Evolutionary conservation across 2,329 filamentous ascomycete genomes (phyloP), one percentile per base, ranked within the genome.

Genomic region (Blastomyces gilchristii): DNA sequence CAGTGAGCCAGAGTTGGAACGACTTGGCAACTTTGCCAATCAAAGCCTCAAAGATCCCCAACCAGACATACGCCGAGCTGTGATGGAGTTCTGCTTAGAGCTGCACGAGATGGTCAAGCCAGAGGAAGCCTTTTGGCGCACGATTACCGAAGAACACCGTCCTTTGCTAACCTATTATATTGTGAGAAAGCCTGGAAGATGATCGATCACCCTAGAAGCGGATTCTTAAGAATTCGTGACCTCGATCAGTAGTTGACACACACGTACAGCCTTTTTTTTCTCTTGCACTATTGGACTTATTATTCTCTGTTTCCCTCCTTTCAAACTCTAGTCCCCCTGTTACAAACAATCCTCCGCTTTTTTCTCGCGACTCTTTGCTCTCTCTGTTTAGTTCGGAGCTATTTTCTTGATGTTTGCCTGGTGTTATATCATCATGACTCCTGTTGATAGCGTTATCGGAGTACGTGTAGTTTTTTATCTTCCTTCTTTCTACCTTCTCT

Each of bases 161-260:
- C 74, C 74, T 37, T 67, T 76, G 41, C 64, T 76, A 34, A 72
- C 72, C 7, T 76, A 76, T 65, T 76, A 74, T 66, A 73, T 75
- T 66, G 65, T 67, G 64, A 65, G 65, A 22, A 65, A 64, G 50
- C 64, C 64, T 34, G 58, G n/a, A 3, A 59, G 41, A 49, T 59
- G 41, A 59, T 49, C 43, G 14, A 16, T 14, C 16, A 49, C 14
- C 12, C 49, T 18, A 3, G 31, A 43, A 25, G 31, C 14, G 37
- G 50, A n/a, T 18, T 12, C 47, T 37, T 39, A 11, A 14, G 18
- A 28, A 28, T 16, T n/a, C 49, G 22, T 61, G 25, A 61, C 39
- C 22, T 45, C 25, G 37, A 39, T 47, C 7, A 18, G 22, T 6
- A 31, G 57, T 58, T 47, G 34, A n/a, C 3, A 5, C 7, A 18